A percentile compares a stretch with the other conserved stretches of the same genome.
Conservation (phyloP, 1,139 yeast species). For the Yamadazyma trypodendri region DNA sequence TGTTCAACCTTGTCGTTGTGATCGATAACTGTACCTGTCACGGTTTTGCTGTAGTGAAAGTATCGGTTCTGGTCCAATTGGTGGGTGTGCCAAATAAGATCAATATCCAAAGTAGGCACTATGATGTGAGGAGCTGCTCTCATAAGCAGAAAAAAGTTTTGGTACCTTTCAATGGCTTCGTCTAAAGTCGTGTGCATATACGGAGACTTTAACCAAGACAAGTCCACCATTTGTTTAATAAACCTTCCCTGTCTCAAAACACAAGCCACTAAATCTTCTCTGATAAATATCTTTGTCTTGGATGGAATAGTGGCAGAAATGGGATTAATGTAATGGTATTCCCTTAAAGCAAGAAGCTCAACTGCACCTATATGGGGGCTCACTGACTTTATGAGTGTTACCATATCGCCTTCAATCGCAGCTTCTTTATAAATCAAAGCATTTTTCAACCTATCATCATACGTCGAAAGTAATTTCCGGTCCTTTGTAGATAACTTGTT, state of each 20-base stretch:
- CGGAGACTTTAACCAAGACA: conserved; percentile 31
- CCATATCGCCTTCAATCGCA: neutral
- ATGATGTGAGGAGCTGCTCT: conserved; percentile 12
- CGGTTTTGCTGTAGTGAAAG: conserved; percentile 15
- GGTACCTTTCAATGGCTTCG: conserved; percentile 25
- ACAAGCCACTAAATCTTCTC: conserved; percentile 35
- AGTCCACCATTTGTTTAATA: conserved; percentile 28
- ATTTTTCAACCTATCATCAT: conserved; percentile 2
- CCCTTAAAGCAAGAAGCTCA: conserved; percentile 4
- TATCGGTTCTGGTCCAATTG: conserved; percentile 18
- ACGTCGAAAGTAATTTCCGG: conserved; percentile 2
- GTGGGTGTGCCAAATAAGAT: conserved; percentile 43
- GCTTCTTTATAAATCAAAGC: neutral
- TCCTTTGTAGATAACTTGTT: too few relatives aligned
- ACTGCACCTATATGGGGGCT: neutral
- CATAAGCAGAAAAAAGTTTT: conserved; percentile 23
- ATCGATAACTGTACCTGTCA: conserved; percentile 13
- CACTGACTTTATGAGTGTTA: neutral
- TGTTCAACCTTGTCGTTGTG: conserved; percentile 21
- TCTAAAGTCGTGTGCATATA: conserved; percentile 18
- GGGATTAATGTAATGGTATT: conserved; percentile 6
- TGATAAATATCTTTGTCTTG: conserved; percentile 13
- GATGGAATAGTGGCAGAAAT: conserved; percentile 4
- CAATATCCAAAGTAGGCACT: conserved; percentile 43
- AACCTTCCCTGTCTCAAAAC: conserved; percentile 34